These are phyloP conservation scores for Berberis vulgaris DNA, from an alignment of 164 flowering plant species.

Conservation along the genomic window DNA sequence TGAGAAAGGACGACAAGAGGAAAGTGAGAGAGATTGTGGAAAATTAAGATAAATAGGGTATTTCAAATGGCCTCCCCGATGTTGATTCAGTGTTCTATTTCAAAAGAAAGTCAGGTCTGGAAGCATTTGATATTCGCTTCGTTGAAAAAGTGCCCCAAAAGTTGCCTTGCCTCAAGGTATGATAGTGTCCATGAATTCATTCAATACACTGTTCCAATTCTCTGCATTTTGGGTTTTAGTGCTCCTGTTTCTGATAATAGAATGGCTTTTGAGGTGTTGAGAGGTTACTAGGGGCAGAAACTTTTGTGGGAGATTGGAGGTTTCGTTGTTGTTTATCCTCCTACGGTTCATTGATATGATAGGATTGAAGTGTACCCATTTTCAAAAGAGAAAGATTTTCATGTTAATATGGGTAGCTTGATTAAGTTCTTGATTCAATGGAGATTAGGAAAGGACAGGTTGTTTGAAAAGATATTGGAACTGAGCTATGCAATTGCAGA, in stretches of 20 bases:
- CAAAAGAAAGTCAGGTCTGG: conserved; percentile 72
- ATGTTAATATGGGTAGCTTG: conserved; percentile 87
- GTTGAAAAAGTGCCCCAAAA: conserved; percentile 73
- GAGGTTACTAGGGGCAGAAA: conserved; percentile 98
- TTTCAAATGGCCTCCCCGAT: conserved; percentile 94
- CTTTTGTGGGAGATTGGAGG: conserved; percentile 97
- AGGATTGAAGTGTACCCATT: conserved; percentile 71
- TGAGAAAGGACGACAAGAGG: too few relatives aligned
- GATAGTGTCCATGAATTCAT: conserved; percentile 89
- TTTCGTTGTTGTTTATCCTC: conserved; percentile 84
- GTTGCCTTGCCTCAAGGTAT: conserved; percentile 92
- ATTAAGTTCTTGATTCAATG: conserved; percentile 73
- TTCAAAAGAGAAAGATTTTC: conserved; percentile 97
- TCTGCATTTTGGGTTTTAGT: conserved; percentile 94
- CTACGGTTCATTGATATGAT: conserved; percentile 75
- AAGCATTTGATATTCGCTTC: conserved; percentile 80
- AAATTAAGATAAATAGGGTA: conserved; percentile 52
- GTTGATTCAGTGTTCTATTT: conserved; percentile 97
- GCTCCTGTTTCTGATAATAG: conserved; percentile 91
- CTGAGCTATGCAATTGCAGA: conserved; percentile 86
- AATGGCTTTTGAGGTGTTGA: conserved; percentile 93
- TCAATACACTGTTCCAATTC: conserved; percentile 81
- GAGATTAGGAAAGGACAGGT: conserved; percentile 68
- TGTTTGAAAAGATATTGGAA: conserved; percentile 81
- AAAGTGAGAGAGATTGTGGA: too few relatives aligned